Evolutionary conservation across 495 filamentous ascomycete genomes (phyloP).

Genomic region (Penicillium canariense): DNA sequence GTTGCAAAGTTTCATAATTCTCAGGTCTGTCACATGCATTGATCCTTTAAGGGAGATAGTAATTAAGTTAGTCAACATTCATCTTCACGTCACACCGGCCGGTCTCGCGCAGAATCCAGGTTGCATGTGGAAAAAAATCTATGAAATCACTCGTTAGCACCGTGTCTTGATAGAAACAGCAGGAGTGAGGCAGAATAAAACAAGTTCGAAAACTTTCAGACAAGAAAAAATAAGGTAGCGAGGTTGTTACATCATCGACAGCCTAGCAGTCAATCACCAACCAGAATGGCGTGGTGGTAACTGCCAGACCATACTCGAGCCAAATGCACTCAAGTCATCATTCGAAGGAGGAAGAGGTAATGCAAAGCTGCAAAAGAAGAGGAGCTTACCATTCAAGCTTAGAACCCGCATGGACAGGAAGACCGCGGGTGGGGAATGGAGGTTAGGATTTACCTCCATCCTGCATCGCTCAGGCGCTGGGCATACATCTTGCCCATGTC

Average conservation of each 20-base stretch:
- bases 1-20: slow-evolving; percentile 69
- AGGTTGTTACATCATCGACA: slow-evolving; percentile 95
- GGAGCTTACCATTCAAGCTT: slow-evolving; percentile 32
- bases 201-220: slow-evolving; percentile 58
- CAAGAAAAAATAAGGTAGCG: slow-evolving; percentile 90
- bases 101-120: background rate
- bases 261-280: slow-evolving; percentile 32
- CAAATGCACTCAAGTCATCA: slow-evolving; percentile 99
- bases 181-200: slow-evolving; percentile 5
- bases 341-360: slow-evolving; percentile 37
- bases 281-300: slow-evolving; percentile 52
- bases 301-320: slow-evolving; percentile 81
- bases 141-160: slow-evolving; percentile 8
- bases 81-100: background rate
- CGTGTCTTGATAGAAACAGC: slow-evolving; percentile 3
- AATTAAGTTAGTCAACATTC: slow-evolving; percentile 32
- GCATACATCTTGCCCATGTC: slow-evolving; percentile 99
- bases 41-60: slow-evolving; percentile 56
- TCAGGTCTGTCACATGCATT: slow-evolving; percentile 91
- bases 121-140: background rate
- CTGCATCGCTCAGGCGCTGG: slow-evolving; percentile 76
- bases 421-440: slow-evolving; percentile 11
- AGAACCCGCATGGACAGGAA: slow-evolving; percentile 4
- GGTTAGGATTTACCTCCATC: slow-evolving; percentile 84
- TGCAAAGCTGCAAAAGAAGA: slow-evolving; percentile 12